A percentile compares a stretch with the other conserved stretches of the same genome.
Evolutionary conservation across 495 filamentous ascomycete species (phyloP).

Genomic region (Talaromyces stipitatus): DNA sequence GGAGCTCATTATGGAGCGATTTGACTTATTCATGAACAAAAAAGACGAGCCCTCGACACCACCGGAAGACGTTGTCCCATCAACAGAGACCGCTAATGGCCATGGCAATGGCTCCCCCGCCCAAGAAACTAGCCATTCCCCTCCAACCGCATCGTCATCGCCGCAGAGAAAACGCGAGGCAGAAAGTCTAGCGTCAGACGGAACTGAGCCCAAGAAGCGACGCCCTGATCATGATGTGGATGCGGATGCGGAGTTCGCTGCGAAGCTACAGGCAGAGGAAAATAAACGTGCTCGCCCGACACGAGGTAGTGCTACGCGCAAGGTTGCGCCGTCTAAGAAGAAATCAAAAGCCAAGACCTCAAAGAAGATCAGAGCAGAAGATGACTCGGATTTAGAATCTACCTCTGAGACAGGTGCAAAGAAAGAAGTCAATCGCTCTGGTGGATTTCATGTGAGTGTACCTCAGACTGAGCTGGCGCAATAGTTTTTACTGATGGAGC

Average conservation of each 20-base stretch:
- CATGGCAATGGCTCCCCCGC: constrained; percentile 15
- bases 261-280: constrained; percentile 85
- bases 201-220: constrained; percentile 47
- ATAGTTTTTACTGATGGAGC: neutral
- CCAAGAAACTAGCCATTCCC: constrained; percentile 33
- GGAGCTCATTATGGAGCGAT: constrained; percentile 77
- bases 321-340: constrained; percentile 52
- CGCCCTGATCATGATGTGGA: constrained; percentile 50
- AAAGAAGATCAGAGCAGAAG: constrained; percentile 65
- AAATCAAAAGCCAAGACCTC: constrained; percentile 64
- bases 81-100: constrained; percentile 34
- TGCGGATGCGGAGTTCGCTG: constrained; percentile 78
- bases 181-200: constrained; percentile 41
- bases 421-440: constrained; percentile 54
- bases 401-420: constrained; percentile 54
- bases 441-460: constrained; percentile 58
- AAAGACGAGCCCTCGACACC: constrained; percentile 25
- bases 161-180: constrained; percentile 48
- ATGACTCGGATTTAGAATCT: constrained; percentile 68
- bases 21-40: constrained; percentile 64
- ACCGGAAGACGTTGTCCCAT: constrained; percentile 1
- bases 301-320: constrained; percentile 52
- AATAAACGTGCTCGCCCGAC: constrained; percentile 69
- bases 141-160: constrained; percentile 42
- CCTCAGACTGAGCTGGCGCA: neutral